These are phyloP conservation scores for Decorospora gaudefroyi DNA, from an alignment of 2,329 filamentous ascomycete species.

Conservation along the genomic window DNA sequence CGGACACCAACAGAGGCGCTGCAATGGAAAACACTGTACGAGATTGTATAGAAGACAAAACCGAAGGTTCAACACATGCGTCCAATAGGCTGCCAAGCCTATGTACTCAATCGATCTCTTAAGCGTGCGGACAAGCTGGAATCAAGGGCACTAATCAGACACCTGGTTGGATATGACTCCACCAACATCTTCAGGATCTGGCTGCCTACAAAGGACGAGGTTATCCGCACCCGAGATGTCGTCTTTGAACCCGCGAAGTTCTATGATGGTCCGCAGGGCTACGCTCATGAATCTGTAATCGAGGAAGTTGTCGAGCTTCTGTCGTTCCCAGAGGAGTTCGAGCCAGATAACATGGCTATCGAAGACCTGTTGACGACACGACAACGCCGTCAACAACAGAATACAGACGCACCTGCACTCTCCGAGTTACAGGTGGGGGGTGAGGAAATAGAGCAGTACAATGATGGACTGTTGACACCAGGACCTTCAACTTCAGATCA, in stretches of 20 bases:
- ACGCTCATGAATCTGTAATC: neutral
- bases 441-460: neutral
- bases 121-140: neutral
- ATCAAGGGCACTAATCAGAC: neutral
- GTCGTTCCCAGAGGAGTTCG: neutral
- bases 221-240: neutral
- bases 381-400: neutral
- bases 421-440: neutral
- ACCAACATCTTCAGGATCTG: neutral
- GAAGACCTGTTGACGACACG: neutral
- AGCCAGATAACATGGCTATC: neutral
- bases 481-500: neutral
- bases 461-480: neutral
- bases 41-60: neutral
- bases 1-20: neutral
- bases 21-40: neutral
- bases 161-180: neutral
- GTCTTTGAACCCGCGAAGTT: neutral
- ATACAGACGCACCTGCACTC: neutral
- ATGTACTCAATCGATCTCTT: neutral
- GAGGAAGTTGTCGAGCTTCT: neutral
- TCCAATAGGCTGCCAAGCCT: neutral
- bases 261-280: neutral
- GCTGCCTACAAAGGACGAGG: neutral
- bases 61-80: neutral